phyloP scores from a whole-genome alignment of 202 grass and related monocot genomes.

The Setaria italica region DNA sequence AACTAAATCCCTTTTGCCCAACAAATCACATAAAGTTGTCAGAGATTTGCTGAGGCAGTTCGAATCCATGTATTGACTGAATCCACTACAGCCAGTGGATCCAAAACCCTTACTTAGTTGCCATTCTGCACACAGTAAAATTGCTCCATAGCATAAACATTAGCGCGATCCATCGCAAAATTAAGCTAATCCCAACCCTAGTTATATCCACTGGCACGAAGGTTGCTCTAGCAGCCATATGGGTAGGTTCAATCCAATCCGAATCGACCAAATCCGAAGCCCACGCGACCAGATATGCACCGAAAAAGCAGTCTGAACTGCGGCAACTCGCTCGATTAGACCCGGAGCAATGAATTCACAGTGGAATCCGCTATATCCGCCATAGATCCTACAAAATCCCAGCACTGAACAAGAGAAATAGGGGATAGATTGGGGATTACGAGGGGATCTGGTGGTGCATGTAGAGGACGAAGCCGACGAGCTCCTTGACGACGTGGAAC shows the following conservation, averaged over 20 bases:
- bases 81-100: slow-evolving; percentile 4
- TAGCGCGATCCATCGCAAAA: neutral
- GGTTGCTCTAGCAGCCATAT: neutral
- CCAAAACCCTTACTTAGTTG: neutral
- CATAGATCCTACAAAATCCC: neutral
- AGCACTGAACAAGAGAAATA: neutral
- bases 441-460: slow-evolving; percentile 95
- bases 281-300: neutral
- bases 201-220: slow-evolving; percentile 6
- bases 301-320: neutral
- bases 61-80: neutral
- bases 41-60: neutral
- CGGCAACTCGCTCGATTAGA: neutral
- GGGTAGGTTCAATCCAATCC: neutral
- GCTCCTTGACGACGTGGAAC: slow-evolving; percentile 88
- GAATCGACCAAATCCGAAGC: slow-evolving; percentile 13
- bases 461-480: slow-evolving; percentile 92
- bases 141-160: neutral
- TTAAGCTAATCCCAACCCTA: neutral
- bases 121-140: neutral
- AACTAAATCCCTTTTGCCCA: neutral
- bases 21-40: neutral
- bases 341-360: neutral
- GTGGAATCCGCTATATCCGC: neutral
- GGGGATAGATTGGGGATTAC: slow-evolving; percentile 45